These are phyloP conservation scores for Leishmania tropica DNA, from an alignment of 208 protist genomes.

Conservation along the genomic window DNA sequence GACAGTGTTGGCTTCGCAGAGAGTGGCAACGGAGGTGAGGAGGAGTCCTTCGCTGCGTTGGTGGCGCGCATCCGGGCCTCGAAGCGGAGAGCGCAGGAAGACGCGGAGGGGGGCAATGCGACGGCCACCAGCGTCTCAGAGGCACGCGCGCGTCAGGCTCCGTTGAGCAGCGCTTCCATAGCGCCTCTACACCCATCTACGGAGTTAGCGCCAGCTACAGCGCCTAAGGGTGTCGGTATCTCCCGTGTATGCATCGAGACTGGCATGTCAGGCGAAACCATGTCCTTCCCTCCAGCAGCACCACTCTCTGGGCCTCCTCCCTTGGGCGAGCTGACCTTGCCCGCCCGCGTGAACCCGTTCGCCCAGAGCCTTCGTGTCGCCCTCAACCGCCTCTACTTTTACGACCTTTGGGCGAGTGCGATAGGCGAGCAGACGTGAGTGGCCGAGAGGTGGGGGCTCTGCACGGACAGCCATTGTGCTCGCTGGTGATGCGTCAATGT, in stretches of 20 bases:
- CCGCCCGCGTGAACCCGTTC: background rate
- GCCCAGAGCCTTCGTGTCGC: slow-evolving; percentile 18
- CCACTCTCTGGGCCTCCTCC: background rate
- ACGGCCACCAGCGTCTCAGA: background rate
- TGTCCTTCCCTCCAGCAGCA: background rate
- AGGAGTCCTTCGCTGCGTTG: slow-evolving; percentile 29
- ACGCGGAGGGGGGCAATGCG: background rate
- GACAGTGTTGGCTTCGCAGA: slow-evolving; percentile 36
- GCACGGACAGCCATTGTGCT: background rate
- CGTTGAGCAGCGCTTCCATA: background rate
- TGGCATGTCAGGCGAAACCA: background rate
- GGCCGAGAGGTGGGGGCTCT: background rate
- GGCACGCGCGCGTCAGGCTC: background rate
- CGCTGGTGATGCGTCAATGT: background rate
- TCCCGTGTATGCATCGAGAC: background rate
- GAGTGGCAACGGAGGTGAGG: slow-evolving; percentile 7
- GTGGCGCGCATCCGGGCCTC: slow-evolving; percentile 28
- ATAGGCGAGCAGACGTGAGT: background rate
- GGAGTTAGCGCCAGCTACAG: background rate
- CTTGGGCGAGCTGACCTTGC: background rate
- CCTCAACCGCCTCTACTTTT: slow-evolving; percentile 23
- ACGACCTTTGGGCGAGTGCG: slow-evolving; percentile 11
- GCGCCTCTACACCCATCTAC: background rate
- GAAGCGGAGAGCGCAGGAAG: background rate
- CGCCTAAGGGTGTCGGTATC: background rate